Evolutionary conservation across 495 filamentous ascomycete genomes (phyloP), one percentile per base, ranked within the genome.

Genomic region (Corynascus novoguineensis): DNA sequence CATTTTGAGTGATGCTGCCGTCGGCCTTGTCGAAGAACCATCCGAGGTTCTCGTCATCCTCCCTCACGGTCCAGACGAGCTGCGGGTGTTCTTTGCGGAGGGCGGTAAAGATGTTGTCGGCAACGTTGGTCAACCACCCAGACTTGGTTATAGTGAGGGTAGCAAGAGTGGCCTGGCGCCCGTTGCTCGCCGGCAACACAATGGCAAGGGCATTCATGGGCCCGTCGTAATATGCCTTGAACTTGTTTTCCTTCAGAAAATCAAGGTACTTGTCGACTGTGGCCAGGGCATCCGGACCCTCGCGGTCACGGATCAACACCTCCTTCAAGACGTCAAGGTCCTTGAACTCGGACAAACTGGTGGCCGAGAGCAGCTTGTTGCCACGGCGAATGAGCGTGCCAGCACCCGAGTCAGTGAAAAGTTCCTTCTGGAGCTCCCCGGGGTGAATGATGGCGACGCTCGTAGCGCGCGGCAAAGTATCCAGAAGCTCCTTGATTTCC

Each of bases 1-100:
- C 90, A 50, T 89, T 82, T 31, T 84, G 81, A 44, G 87, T 88
- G 57, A 97, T 77, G 71, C 88, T 95, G 46, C 95, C 95, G 58
- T 96, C 89, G 9, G 93, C 87, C 78, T 96, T 96, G 74, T 96
- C 92, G 60, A 95, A 96, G 78, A 97, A 97, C 93, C 93, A 98
- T 27, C 88, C 90, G 64, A 98, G 78, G 70, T 97, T 97, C 80
- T 97, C 95, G 60, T 98, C 93, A 58, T 93, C 89, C 63, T 90
- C 86, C 75, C 89, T 91, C 40, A 97, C 93, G n/a, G 90, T 96
- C 92, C 93, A 98, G 32, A 92, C 85, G 52, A 97, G 81, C 74
- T 86, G 91, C 58, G 89, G 84, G 68, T 89, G 88, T 64, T 97
- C 92, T 73, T 92, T 95, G 77, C 91, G 90, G 66, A 98, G 86